Conservation (phyloP, 1,284 basidiomycete genomes). For the Cutaneotrichosporon sp. region DNA sequence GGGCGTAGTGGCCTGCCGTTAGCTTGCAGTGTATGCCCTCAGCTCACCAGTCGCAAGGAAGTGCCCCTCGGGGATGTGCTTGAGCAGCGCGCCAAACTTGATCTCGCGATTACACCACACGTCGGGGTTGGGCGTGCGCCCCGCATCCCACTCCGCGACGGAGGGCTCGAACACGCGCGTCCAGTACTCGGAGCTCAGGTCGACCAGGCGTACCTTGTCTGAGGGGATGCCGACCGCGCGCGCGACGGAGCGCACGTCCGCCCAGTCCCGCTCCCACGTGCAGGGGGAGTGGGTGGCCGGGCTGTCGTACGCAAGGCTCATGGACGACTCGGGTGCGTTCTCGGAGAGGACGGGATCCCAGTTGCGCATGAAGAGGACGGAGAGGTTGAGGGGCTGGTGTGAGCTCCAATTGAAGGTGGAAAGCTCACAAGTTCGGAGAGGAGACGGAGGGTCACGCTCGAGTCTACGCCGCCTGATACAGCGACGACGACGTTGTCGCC, state of each 20-base stretch:
- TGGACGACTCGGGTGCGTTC: neutral
- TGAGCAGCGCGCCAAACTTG: slow-evolving; percentile 86
- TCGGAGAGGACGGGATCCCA: slow-evolving; percentile 65
- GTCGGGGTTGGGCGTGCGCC: slow-evolving; percentile 89
- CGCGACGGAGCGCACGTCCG: slow-evolving; percentile 82
- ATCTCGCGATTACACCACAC: slow-evolving; percentile 92
- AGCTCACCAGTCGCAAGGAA: slow-evolving; percentile 78
- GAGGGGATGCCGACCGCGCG: slow-evolving; percentile 63
- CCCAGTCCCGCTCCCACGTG: slow-evolving; percentile 95
- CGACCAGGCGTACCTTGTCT: slow-evolving; percentile 64
- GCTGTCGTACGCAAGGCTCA: slow-evolving; percentile 14
- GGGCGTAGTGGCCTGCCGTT: slow-evolving; percentile 81
- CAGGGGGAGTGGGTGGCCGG: slow-evolving; percentile 75
- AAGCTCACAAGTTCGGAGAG: slow-evolving; percentile 69
- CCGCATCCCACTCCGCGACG: slow-evolving; percentile 70
- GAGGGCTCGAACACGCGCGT: slow-evolving; percentile 82
- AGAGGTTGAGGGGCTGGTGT: slow-evolving; percentile 78
- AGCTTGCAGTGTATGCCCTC: too few species aligned
- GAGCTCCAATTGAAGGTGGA: too few species aligned
- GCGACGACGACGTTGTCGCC: slow-evolving; percentile 77
- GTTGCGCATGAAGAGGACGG: slow-evolving; percentile 92
- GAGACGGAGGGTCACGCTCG: slow-evolving; percentile 76
- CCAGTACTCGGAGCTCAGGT: slow-evolving; percentile 86
- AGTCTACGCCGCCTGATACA: slow-evolving; percentile 97
- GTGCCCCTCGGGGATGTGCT: slow-evolving; percentile 58